Evolutionary conservation across 1,284 basidiomycete genomes (phyloP).

Genomic region (Bjerkandera adusta): DNA sequence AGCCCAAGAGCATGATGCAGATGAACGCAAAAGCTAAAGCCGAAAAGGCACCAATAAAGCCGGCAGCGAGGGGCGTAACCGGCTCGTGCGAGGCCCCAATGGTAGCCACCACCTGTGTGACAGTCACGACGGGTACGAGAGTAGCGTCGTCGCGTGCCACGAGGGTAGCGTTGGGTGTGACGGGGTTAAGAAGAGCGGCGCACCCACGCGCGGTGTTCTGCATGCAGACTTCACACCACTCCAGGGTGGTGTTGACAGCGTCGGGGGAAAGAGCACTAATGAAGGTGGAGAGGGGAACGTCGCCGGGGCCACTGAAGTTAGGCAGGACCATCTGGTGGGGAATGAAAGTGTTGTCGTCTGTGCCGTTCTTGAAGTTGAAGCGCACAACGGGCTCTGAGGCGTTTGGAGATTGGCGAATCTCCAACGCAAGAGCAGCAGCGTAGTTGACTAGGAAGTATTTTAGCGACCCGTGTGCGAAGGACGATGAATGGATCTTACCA

Average conservation of each 20-base stretch:
- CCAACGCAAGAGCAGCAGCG: conserved; percentile 40
- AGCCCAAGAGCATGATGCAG: too few species aligned
- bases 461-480: background rate
- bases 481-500: conserved; percentile 22
- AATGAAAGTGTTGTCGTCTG: conserved; percentile 31
- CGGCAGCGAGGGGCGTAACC: background rate
- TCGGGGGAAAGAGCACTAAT: conserved; percentile 49
- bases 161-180: background rate
- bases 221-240: conserved; percentile 60
- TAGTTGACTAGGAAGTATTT: conserved; percentile 38
- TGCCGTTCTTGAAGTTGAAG: conserved; percentile 60
- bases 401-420: conserved; percentile 32
- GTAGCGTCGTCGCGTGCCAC: background rate
- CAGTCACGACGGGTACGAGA: background rate
- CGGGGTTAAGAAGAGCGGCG: conserved; percentile 34
- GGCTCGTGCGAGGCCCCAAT: background rate
- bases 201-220: conserved; percentile 59
- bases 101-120: background rate
- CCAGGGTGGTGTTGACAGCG: conserved; percentile 48
- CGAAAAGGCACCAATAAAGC: background rate
- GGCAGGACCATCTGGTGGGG: conserved; percentile 28
- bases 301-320: conserved; percentile 31
- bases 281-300: conserved; percentile 59
- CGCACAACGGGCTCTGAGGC: conserved; percentile 39
- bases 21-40: background rate